phyloP scores from a whole-genome alignment of 2,329 filamentous ascomycete genomes.

The Sarocladium strictum region DNA sequence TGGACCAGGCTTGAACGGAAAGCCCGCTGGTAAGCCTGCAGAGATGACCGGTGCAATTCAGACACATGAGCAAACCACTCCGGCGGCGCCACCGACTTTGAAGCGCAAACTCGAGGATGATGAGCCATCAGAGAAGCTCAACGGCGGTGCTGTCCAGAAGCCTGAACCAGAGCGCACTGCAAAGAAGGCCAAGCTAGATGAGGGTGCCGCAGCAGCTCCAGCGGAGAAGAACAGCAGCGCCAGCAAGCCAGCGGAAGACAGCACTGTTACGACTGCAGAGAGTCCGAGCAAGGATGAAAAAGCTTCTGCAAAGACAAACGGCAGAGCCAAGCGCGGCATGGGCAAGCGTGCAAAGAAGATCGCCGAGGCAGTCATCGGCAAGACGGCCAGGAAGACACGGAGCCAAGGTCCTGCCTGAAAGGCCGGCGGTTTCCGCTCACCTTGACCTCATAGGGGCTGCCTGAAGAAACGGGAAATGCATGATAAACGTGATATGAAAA shows the following conservation, averaged over 20 bases:
- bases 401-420: conserved; percentile 32
- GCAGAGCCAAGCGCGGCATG: conserved; percentile 18
- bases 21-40: neutral
- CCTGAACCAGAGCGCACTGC: conserved; percentile 9
- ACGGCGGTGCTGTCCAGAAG: conserved; percentile 16
- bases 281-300: neutral
- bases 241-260: conserved; percentile 19
- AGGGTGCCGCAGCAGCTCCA: conserved; percentile 22
- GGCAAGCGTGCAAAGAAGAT: conserved; percentile 32
- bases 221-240: conserved; percentile 23
- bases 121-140: conserved; percentile 8
- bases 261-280: conserved; percentile 6
- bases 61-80: conserved; percentile 15
- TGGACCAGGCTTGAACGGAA: conserved; percentile 16
- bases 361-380: conserved; percentile 24
- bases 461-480: neutral
- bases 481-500: neutral
- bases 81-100: conserved; percentile 9
- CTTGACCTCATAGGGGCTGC: neutral
- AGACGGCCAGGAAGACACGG: conserved; percentile 34
- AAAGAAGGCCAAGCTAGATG: conserved; percentile 26
- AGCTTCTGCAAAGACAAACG: neutral
- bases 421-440: too few relatives aligned
- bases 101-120: conserved; percentile 36
- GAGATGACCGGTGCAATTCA: conserved; percentile 9